Base-by-base conservation (phyloP, 257 asterid genomes). In the Nicotiana knightiana region DNA sequence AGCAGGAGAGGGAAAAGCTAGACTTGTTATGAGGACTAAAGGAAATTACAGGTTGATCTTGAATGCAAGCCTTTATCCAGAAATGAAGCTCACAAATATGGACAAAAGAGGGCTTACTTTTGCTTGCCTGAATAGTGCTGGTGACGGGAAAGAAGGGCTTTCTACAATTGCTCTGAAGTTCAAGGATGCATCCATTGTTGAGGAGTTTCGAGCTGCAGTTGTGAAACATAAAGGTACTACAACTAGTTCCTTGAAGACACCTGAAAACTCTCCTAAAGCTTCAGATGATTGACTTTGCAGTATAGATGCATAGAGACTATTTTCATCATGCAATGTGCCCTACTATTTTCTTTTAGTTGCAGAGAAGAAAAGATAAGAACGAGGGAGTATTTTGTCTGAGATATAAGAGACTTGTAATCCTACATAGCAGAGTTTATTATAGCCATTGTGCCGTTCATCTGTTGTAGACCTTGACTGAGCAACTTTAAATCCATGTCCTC, bases 61-160 rank as follows among this genome's bases (percentile, higher is more conserved):
- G 90, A 96, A 96, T 77, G 97, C 99, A 16, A 88, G 89, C 67
- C 96, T 96, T 64, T 96, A 85, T 81, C 97, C 99, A 7, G 97
- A 96, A 80, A 93, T 96, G 95, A 94, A 96, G 91, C 90, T 93
- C 67, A 89, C 98, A 10, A 86, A 86, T 81, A 96, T 96, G 99
- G 98, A 96, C 43, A 96, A 96, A 90, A 94, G 85, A 67, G 99
- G 98, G 57, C 73, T 96, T 83, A 96, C 98, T 0, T 96, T 94
- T 79, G 97, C 98, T 57, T 94, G 99, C 48, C 86, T 94, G 81
- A 96, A 96, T 68, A 94, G 94, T 77, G 90, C 91, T 8, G 83
- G 85, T 77, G 98, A 94, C 37, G 95, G 94, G 75, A 92, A 89
- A 82, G 91, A 81, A 9, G 87, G 95, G 5, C 93, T 96, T 61